Base-by-base conservation (phyloP, 192 early-diverging fungal species). In the Coemansia umbellata region DNA sequence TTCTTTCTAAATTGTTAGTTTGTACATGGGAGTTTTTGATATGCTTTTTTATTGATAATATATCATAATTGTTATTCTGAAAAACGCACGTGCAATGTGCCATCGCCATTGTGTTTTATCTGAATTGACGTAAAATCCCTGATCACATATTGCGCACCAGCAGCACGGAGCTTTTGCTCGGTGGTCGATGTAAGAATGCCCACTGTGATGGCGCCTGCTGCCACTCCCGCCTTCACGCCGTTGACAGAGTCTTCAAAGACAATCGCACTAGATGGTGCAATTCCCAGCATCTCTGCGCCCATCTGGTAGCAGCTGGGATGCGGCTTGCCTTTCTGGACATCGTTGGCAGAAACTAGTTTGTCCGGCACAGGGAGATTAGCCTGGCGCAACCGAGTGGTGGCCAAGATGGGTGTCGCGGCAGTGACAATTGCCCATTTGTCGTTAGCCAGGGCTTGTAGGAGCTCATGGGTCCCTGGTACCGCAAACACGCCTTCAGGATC, bases 221-320 rank as follows among this genome's bases (percentile, higher is more conserved):
- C 60, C 22, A 18, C 11, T n/a, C 60, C 72, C 0, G 72, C 64
- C 52, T 59, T 52, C 15, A 56, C 58, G 9, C 66, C 72, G 18
- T 59, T 58, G 5, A 64, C 47, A 14, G 72, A 45, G 51, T 75
- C 66, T 40, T 69, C 72, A 41, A 74, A 74, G 3, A 68, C 66
- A 18, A 74, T 51, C 1, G 53, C 37, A 1, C 68, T 50, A 14
- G 9, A 1, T 2, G 72, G 60, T 0, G 27, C 42, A 1, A 55
- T 21, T 0, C 52, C 55, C 40, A 74, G 52, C 21, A 31, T 3
- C 10, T 32, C 31, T 0, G 72, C 65, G 6, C 65, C 65, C 30
- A 36, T 10, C 37, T 31, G 15, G 40, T 60, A 74, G 18, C 65
- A 50, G 15, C 68, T 60, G 0, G 72, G 72, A 19, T 59, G 11